These are phyloP conservation scores for Boletus vinaceobasis DNA, from an alignment of 768 basidiomycete genomes.

Conservation along the genomic window DNA sequence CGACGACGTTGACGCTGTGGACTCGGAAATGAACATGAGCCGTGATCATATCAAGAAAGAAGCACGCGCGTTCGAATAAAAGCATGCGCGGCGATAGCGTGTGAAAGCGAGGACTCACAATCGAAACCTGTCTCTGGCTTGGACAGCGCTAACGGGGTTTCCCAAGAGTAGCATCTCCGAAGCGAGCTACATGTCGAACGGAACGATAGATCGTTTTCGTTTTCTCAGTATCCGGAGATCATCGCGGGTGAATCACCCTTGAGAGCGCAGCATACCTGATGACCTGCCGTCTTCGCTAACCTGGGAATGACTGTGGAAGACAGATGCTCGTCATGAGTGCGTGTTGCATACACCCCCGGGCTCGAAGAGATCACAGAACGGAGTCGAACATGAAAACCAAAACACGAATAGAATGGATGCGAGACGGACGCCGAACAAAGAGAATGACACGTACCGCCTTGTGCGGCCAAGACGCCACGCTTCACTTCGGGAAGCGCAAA, in stretches of 20 bases:
- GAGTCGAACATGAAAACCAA: background rate
- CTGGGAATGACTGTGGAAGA: slow-evolving; percentile 59
- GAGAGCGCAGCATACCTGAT: slow-evolving; percentile 56
- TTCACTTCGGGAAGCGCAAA: slow-evolving; percentile 79
- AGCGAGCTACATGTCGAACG: slow-evolving; percentile 52
- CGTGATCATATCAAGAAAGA: slow-evolving; percentile 13
- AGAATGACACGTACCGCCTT: slow-evolving; percentile 54
- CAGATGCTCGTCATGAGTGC: slow-evolving; percentile 17
- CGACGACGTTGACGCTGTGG: slow-evolving; percentile 67
- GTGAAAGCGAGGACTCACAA: slow-evolving; percentile 56
- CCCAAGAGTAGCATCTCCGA: slow-evolving; percentile 77
- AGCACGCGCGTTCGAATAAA: background rate
- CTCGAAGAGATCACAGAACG: background rate
- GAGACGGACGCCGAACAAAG: background rate
- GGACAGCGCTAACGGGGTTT: slow-evolving; percentile 58
- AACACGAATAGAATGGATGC: no score
- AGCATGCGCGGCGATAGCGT: slow-evolving; percentile 12
- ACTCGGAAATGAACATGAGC: slow-evolving; percentile 2
- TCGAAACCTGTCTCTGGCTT: slow-evolving; percentile 67
- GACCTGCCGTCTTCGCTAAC: slow-evolving; percentile 60
- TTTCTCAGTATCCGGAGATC: slow-evolving; percentile 16
- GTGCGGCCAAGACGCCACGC: slow-evolving; percentile 68
- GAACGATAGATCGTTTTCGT: slow-evolving; percentile 1
- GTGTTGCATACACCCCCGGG: background rate
- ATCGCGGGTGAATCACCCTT: slow-evolving; percentile 5